These are phyloP conservation scores for Penicillium subrubescens DNA, from an alignment of 495 filamentous ascomycete species.

Conservation along the genomic window DNA sequence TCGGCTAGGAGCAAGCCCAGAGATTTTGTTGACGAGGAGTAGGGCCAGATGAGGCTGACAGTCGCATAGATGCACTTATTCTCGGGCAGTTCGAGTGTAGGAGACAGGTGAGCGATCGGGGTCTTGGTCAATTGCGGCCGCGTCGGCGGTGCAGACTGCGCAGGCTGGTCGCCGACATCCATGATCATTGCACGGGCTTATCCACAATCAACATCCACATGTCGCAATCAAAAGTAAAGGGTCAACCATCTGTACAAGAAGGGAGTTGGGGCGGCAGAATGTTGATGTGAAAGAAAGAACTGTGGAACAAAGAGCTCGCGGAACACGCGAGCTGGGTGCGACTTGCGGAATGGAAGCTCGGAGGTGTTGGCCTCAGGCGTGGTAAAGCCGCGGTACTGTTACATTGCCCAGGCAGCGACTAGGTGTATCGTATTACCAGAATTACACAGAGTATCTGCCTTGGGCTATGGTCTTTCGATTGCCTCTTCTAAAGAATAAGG, in stretches of 20 bases:
- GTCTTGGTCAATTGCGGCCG: constrained; percentile 39
- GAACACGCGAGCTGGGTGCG: constrained; percentile 9
- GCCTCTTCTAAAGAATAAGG: background rate
- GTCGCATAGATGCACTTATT: constrained; percentile 59
- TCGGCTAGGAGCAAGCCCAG: constrained; percentile 81
- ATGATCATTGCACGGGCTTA: constrained; percentile 36
- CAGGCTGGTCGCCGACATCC: constrained; percentile 33
- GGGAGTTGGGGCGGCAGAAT: background rate
- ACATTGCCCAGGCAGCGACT: background rate
- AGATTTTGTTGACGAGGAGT: constrained; percentile 70
- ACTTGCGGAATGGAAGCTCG: constrained; percentile 6
- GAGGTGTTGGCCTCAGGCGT: constrained; percentile 1
- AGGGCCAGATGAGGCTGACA: constrained; percentile 90
- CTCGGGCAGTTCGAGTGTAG: constrained; percentile 41
- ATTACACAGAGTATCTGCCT: background rate
- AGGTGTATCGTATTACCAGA: background rate
- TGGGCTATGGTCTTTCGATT: too few relatives aligned
- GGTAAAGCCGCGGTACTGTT: constrained; percentile 27
- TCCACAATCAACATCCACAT: constrained; percentile 19
- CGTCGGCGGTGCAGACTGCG: constrained; percentile 26
- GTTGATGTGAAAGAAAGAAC: constrained; percentile 4
- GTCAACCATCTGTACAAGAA: background rate
- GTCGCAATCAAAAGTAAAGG: constrained; percentile 5
- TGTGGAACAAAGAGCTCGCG: constrained; percentile 1
- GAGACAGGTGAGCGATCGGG: constrained; percentile 70